phyloP scores from a whole-genome alignment of 306 rosid genomes.

The barrel medic (Medicago truncatula) region DNA sequence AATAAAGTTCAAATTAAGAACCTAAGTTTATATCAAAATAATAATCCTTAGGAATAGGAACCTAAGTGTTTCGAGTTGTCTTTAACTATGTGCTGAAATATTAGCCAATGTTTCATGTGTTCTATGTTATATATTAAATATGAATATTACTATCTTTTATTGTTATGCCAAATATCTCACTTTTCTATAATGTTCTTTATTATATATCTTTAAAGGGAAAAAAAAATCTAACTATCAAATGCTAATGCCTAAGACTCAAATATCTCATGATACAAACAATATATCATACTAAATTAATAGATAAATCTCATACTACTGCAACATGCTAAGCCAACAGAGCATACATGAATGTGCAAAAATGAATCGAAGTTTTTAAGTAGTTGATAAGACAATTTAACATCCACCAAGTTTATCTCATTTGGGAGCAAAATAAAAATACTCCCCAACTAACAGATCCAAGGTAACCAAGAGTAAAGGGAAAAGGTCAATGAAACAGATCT shows the following conservation, averaged over 20 bases:
- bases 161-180: no score
- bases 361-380: not conserved
- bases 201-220: no score
- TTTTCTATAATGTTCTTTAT: no score
- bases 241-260: no score
- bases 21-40: no score
- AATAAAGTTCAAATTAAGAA: constrained; percentile 2
- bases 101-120: not conserved
- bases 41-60: no score
- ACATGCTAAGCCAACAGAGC: constrained; percentile 1
- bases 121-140: not conserved
- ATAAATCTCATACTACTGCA: not conserved
- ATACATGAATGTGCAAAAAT: constrained; percentile 16
- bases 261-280: no score
- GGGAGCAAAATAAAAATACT: constrained; percentile 3
- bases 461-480: not conserved
- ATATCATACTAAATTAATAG: no score
- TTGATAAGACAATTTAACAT: constrained; percentile 18
- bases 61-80: not conserved
- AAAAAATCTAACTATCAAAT: no score
- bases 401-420: constrained; percentile 13
- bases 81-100: not conserved
- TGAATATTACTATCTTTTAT: no score
- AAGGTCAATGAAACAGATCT: not conserved
- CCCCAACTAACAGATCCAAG: not conserved